Percentiles rank a stretch among this genome's conserved stretches.
phyloP scores from a whole-genome alignment of 345 rosid genomes.

The Aegle marmelos region DNA sequence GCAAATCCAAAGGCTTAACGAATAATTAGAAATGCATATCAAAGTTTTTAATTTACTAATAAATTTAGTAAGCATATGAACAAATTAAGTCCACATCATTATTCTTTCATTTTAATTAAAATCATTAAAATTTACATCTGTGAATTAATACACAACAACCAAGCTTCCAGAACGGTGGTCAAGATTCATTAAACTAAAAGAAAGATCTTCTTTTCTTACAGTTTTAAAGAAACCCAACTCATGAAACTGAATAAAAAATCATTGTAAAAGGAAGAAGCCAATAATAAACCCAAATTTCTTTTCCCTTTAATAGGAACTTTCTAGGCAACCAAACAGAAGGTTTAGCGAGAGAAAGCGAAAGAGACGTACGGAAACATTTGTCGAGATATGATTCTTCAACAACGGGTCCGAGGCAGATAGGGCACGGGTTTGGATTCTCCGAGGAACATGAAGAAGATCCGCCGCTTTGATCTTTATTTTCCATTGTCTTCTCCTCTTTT shows the following conservation, averaged over 20 bases:
- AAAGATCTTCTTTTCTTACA: neutral
- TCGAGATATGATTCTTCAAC: slow-evolving; percentile 70
- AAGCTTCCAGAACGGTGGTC: neutral
- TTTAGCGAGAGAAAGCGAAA: slow-evolving; percentile 3
- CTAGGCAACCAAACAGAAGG: slow-evolving; percentile 3
- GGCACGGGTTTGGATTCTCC: slow-evolving; percentile 50
- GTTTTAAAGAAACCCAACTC: neutral
- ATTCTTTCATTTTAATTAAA: neutral
- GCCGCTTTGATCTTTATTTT: neutral
- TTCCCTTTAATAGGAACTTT: neutral
- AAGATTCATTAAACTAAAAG: neutral
- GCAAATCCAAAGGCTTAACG: neutral
- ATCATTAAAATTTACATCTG: neutral
- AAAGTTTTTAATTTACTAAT: slow-evolving; percentile 2
- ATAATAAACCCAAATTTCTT: neutral
- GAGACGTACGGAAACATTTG: slow-evolving; percentile 69
- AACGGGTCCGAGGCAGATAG: slow-evolving; percentile 68
- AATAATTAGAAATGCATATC: neutral
- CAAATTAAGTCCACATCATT: neutral
- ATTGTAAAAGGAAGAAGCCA: neutral
- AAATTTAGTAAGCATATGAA: neutral
- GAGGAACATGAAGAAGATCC: slow-evolving; percentile 15
- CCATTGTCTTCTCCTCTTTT: neutral
- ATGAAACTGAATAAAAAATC: neutral
- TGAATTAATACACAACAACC: neutral